Conservation (phyloP, 495 filamentous ascomycete species). For the Letharia lupina region DNA sequence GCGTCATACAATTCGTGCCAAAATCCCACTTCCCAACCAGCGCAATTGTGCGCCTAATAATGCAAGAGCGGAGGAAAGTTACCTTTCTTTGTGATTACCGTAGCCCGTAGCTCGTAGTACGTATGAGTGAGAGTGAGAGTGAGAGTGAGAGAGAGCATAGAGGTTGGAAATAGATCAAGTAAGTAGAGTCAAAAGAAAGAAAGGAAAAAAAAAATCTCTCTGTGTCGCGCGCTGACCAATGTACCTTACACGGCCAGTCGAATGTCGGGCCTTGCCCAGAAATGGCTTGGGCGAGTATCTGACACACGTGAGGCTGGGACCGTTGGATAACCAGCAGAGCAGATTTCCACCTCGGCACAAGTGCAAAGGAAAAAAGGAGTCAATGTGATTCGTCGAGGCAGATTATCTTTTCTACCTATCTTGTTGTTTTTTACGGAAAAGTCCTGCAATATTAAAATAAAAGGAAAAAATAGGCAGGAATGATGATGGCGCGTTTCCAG, state of each 20-base stretch:
- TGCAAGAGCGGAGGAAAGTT: constrained; percentile 2
- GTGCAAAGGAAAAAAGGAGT: background rate
- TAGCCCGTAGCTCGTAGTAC: too few relatives aligned
- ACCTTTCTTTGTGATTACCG: constrained; percentile 1
- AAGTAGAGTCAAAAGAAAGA: background rate
- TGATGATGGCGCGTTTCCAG: background rate
- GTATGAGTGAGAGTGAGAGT: too few relatives aligned
- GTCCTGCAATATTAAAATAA: background rate
- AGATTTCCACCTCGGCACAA: background rate
- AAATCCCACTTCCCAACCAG: background rate
- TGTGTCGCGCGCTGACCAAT: background rate
- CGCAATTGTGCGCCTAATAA: background rate
- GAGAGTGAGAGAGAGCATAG: too few relatives aligned
- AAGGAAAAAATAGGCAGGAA: background rate
- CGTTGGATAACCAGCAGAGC: background rate
- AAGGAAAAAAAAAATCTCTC: background rate
- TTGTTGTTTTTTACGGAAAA: background rate
- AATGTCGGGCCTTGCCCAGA: background rate
- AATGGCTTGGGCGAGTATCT: constrained; percentile 1
- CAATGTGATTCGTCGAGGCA: background rate
- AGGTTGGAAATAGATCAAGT: background rate
- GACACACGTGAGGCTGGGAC: background rate
- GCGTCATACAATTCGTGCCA: constrained; percentile 1
- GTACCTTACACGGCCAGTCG: background rate
- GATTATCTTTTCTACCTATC: background rate